A percentile compares a stretch with the other conserved stretches of the same genome.
These are phyloP conservation scores for Cutaneotrichosporon curvatum DNA, from an alignment of 1,284 basidiomycete species.

Conservation along the genomic window DNA sequence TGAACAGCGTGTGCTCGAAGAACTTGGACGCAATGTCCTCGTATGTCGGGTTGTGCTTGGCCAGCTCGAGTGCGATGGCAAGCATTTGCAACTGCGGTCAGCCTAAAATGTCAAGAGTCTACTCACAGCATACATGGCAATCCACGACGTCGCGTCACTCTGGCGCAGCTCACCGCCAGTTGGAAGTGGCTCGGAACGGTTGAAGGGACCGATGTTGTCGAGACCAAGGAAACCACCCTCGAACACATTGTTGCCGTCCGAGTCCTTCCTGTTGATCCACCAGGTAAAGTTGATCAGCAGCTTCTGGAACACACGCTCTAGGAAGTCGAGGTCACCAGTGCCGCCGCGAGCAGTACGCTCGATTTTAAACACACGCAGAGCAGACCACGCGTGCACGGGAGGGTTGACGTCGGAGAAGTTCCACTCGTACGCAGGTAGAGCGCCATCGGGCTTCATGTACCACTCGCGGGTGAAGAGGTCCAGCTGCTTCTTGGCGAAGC, in stretches of 20 bases:
- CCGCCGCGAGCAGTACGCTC: slow-evolving; percentile 95
- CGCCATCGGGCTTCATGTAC: slow-evolving; percentile 97
- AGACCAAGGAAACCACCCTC: slow-evolving; percentile 96
- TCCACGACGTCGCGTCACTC: slow-evolving; percentile 97
- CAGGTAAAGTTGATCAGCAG: slow-evolving; percentile 89
- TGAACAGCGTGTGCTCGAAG: slow-evolving; percentile 85
- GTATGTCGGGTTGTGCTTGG: slow-evolving; percentile 94
- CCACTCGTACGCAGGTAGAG: slow-evolving; percentile 98
- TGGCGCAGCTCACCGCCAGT: slow-evolving; percentile 87
- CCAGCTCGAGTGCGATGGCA: slow-evolving; percentile 92
- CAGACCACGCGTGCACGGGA: slow-evolving; percentile 95
- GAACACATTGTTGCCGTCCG: slow-evolving; percentile 90
- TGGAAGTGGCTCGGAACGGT: slow-evolving; percentile 92
- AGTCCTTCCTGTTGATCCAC: slow-evolving; percentile 98
- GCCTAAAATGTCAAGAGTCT: background rate
- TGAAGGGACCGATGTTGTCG: slow-evolving; percentile 97
- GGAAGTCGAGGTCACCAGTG: slow-evolving; percentile 79
- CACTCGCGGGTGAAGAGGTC: slow-evolving; percentile 94
- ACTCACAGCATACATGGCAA: slow-evolving; percentile 87
- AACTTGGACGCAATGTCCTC: slow-evolving; percentile 98
- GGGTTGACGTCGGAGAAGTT: slow-evolving; percentile 97
- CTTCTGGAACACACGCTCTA: slow-evolving; percentile 98
- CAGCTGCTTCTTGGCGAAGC: slow-evolving; percentile 95
- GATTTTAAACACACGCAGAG: slow-evolving; percentile 96
- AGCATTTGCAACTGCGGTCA: slow-evolving; percentile 53